Base-by-base conservation (phyloP, 345 rosid genomes). In the Pistacia vera region DNA sequence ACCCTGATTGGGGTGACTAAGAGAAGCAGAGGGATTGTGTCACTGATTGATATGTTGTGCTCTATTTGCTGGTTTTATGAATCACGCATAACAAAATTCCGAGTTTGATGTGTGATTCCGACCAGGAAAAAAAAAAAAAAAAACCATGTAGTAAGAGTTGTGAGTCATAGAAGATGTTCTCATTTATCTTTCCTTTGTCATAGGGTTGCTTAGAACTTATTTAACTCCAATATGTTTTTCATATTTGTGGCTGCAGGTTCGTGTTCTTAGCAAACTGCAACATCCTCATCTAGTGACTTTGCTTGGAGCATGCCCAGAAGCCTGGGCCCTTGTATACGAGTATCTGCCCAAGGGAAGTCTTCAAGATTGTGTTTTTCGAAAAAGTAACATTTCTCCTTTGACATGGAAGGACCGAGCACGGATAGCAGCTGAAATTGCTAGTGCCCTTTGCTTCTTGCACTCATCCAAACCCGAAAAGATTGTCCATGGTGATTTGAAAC, bases 361-460 rank as follows among this genome's bases (percentile, higher is more conserved):
- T 73, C 84, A 85, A 61, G 92, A 86, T 46, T 82, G 71, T 67
- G 86, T 92, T 71, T 85, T 85, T 79, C 77, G 49, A 56, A 89
- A 87, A 85, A 82, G 79, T 76, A 88, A 82, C 66, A 11, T 70
- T 55, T 71, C 88, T 77, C 82, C 93, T 61, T 80, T 90, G 80
- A 70, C 83, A 18, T 92, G 97, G 93, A 81, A 84, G 85, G 73
- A 66, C 25, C 88, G 93, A 69, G 81, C 83, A 18, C 86, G 85
- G 56, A 87, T 89, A 30, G 79, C 86, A 66, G 85, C 91, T 71
- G 93, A 92, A 83, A 84, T 90, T 62, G 72, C 97, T 1, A 89
- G 90, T 67, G 93, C 90, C 20, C 88, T 92, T 78, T 89, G 93
- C 85, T 92, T 90, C 80, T 77, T 92, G 82, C 92, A 92, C 82